Percentiles rank a stretch among this genome's conserved stretches.
Conservation (phyloP, 2,329 filamentous ascomycete genomes). For the Venturiaceae sp. region DNA sequence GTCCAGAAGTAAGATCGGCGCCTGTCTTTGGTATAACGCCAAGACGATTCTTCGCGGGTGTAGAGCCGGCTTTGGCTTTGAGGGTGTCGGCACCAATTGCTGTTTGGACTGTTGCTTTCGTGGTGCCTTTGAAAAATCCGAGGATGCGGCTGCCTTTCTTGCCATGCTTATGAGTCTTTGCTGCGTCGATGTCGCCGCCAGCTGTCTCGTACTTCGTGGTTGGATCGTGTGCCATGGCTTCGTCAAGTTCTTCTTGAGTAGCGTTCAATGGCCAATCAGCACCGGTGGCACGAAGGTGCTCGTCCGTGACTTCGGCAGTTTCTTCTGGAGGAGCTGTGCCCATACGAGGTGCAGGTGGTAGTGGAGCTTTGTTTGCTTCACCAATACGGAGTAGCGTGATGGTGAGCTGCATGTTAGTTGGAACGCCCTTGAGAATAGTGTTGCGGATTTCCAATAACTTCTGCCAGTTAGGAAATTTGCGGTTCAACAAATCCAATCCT, state of each 20-base stretch:
- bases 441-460: constrained; percentile 65
- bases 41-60: constrained; percentile 58
- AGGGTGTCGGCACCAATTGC: constrained; percentile 62
- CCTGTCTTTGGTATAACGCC: constrained; percentile 52
- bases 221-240: constrained; percentile 42
- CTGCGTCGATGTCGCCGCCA: constrained; percentile 42
- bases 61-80: constrained; percentile 53
- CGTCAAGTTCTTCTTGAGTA: constrained; percentile 54
- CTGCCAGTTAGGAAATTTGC: constrained; percentile 60
- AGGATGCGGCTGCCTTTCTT: constrained; percentile 44
- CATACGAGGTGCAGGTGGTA: constrained; percentile 50
- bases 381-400: constrained; percentile 73
- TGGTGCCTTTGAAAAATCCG: constrained; percentile 57
- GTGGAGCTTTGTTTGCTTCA: constrained; percentile 68
- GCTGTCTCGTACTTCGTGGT: constrained; percentile 37
- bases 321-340: constrained; percentile 35
- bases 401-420: constrained; percentile 77
- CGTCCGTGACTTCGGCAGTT: constrained; percentile 36
- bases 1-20: constrained; percentile 46
- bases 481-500: constrained; percentile 50
- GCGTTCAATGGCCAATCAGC: constrained; percentile 50
- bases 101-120: constrained; percentile 64
- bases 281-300: constrained; percentile 41
- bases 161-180: constrained; percentile 37
- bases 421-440: constrained; percentile 69